Evolutionary conservation across 75 land plant genomes (phyloP).

Genomic region (Cunninghamia lanceolata): DNA sequence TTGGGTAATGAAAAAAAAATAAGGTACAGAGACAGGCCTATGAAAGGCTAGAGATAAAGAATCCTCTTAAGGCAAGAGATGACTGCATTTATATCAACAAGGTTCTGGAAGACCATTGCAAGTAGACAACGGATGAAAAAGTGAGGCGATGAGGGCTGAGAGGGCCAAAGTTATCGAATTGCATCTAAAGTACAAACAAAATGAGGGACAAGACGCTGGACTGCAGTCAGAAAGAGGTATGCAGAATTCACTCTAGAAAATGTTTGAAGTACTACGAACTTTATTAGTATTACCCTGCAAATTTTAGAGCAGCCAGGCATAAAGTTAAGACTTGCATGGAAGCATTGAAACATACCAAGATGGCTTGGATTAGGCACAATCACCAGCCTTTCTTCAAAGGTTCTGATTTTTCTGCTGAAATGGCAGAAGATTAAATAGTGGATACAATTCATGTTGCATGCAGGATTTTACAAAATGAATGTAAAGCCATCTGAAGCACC

Average conservation of each 20-base stretch:
- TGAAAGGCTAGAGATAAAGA: no score
- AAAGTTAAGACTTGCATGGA: background rate
- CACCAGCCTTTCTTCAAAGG: background rate
- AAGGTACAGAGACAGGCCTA: no score
- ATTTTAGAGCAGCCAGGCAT: background rate
- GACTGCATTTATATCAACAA: no score
- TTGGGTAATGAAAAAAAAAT: no score
- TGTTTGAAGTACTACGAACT: background rate
- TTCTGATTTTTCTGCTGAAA: background rate
- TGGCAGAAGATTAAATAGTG: background rate
- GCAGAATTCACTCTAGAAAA: background rate
- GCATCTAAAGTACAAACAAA: background rate
- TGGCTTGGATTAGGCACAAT: background rate
- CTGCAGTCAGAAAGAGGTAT: background rate
- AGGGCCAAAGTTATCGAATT: background rate
- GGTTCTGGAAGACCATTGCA: no score
- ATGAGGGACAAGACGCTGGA: background rate
- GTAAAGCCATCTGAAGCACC: background rate
- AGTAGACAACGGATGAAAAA: no score
- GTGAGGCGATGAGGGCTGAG: no score
- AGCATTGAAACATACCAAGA: background rate
- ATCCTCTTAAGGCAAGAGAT: no score
- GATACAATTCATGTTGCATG: background rate
- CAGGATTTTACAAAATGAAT: background rate
- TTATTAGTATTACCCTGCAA: background rate